Base-by-base conservation (phyloP, 176 grass and related monocot species). In the Poa annua region DNA sequence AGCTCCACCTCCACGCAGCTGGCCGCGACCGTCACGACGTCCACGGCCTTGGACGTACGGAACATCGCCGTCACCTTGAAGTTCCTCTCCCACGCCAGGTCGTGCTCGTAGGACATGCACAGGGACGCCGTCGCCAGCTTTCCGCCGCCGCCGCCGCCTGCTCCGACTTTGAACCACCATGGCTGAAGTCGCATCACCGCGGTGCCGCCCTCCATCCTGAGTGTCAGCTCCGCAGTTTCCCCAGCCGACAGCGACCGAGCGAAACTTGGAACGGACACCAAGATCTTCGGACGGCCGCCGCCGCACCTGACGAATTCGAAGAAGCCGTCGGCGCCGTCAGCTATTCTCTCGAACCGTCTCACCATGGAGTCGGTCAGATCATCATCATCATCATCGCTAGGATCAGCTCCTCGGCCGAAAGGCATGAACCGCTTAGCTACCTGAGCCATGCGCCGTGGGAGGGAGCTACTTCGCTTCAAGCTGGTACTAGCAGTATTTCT, bases 61-160 rank as follows among this genome's bases (percentile, higher is more conserved):
- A 83, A 63, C n/a, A 0, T 2, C 1, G 24, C 13, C 3, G 62
- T 17, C 81, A 74, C 15, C 81, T 74, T 83, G 6, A 74, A 74
- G 34, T 48, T 74, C 33, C n/a, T 83, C 55, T 83, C 81, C 29
- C 26, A 63, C 7, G 26, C 55, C 55, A 36, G 0, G 42, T 83
- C 81, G 7, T 83, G 55, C 20, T 83, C 55, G 39, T 64, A 74
- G 70, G 70, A 83, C 7, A 83, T 33, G 67, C 22, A 72, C 32
- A 82, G 22, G 20, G 6, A 35, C 29, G 62, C 62, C 62, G 3
- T 34, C 44, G 44, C 44, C 38, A 19, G 80, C 22, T 7, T n/a
- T 32, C 55, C 11, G 11, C 24, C 55, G 11, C 8, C 7, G 19
- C 25, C 56, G 11, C 47, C 19, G 15, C 54, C 41, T 35, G 49